Base-by-base conservation (phyloP, 1,284 basidiomycete species). In the Ustilago vetiveriae region DNA sequence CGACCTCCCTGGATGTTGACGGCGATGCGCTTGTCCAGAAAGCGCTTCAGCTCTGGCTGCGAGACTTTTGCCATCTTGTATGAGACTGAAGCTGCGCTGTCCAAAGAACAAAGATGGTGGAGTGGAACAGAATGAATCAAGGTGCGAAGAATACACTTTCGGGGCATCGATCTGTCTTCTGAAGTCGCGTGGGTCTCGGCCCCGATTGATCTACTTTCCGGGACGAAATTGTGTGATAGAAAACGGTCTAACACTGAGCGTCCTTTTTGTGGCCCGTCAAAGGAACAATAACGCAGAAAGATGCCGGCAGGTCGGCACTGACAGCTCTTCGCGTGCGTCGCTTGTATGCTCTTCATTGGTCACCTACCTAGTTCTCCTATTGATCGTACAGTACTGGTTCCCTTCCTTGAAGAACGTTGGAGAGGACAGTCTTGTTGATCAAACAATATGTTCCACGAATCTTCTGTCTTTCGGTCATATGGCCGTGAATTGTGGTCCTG, bases 21-120 rank as follows among this genome's bases (percentile, higher is more conserved):
- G 83, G 93, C 94, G 74, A 98, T 85, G 76, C 90, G 91, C 86
- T 97, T 96, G 88, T 99, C 96, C 92, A 98, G 97, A 83, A 96
- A 98, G n/a, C 78, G 73, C 51, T 81, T 80, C 35, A 81, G 72
- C 57, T 81, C 79, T n/a, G 79, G 79, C 48, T 80, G 76, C 10
- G 77, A 72, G 27, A 80, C 79, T 46, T 74, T 78, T 17, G 76
- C 64, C 78, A 80, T 80, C 42, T 39, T 72, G 49, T 14, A 3
- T 21, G 22, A 3, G 10, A 22, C 29, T 24, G 16, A n/a, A 22
- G 30, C 22, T 16, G 48, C 35, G 44, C 29, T 23, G 39, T 35
- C 21, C 42, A 19, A 21, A 23, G 29, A 29, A 22, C 6, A 14
- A 24, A 17, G 32, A 27, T 52, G 29, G 22, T 26, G 29, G 27